Conservation (phyloP, 2,329 filamentous ascomycete genomes). For the Byssothecium circinans region DNA sequence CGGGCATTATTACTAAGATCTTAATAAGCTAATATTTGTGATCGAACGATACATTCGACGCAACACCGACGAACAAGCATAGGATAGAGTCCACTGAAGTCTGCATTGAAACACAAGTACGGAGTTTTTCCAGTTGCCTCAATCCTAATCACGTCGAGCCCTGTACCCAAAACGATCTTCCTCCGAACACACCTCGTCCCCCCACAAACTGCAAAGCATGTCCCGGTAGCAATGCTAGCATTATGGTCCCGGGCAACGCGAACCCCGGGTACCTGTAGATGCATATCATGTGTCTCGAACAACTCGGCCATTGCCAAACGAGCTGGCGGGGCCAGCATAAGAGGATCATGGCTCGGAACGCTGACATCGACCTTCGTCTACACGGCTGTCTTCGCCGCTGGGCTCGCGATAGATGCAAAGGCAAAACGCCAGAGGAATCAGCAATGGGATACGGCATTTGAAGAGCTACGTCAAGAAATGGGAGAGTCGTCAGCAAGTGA, state of each 20-base stretch:
- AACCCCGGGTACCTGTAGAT: conserved; percentile 63
- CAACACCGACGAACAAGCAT: neutral
- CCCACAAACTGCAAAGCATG: conserved; percentile 28
- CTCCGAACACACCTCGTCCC: conserved; percentile 2
- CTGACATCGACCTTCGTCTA: conserved; percentile 66
- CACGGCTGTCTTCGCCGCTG: conserved; percentile 67
- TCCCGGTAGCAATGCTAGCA: conserved; percentile 61
- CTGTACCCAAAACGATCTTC: conserved; percentile 4
- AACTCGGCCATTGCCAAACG: conserved; percentile 54
- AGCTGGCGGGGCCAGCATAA: conserved; percentile 53
- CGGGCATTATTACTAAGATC: neutral
- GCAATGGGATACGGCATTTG: conserved; percentile 64
- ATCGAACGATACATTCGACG: conserved; percentile 1
- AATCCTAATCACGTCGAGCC: conserved; percentile 3
- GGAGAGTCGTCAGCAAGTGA: neutral
- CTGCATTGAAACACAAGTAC: too few species aligned
- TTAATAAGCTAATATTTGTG: conserved; percentile 5
- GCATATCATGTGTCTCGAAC: conserved; percentile 60
- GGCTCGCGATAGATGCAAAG: conserved; percentile 63
- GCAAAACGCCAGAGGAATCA: conserved; percentile 60
- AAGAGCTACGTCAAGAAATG: conserved; percentile 50
- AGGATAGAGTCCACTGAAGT: neutral
- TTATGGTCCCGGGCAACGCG: conserved; percentile 69
- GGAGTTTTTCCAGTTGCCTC: too few species aligned
- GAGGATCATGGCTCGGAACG: conserved; percentile 56